Conservation (phyloP, 352 stramenopile species). For the Pythium rishiriense region DNA sequence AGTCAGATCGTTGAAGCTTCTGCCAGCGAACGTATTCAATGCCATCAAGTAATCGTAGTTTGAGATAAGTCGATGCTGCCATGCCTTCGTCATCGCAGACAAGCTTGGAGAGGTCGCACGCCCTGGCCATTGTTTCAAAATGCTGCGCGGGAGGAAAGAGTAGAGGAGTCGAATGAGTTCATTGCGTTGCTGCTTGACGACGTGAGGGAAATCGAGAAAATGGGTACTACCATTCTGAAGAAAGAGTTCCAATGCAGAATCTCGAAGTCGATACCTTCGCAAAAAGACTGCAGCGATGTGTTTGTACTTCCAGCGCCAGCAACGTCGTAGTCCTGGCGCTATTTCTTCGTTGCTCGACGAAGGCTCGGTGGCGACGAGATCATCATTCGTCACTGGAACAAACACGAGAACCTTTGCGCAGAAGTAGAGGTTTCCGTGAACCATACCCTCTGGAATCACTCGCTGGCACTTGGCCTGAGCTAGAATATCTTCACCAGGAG, state of each 20-base stretch:
- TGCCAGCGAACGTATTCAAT: slow-evolving; percentile 89
- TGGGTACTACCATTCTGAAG: slow-evolving; percentile 74
- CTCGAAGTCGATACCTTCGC: slow-evolving; percentile 75
- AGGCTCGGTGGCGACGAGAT: slow-evolving; percentile 2
- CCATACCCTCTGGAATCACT: slow-evolving; percentile 74
- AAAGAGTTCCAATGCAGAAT: slow-evolving; percentile 86
- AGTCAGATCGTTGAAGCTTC: slow-evolving; percentile 91
- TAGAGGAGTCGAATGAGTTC: slow-evolving; percentile 72
- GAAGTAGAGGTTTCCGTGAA: slow-evolving; percentile 66
- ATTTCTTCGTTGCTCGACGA: slow-evolving; percentile 40
- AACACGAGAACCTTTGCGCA: slow-evolving; percentile 68
- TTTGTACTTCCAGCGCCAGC: slow-evolving; percentile 81
- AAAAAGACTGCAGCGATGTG: slow-evolving; percentile 77
- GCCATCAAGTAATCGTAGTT: slow-evolving; percentile 98
- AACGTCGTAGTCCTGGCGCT: slow-evolving; percentile 67
- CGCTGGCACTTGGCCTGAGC: slow-evolving; percentile 60
- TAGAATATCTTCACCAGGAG: slow-evolving; percentile 63
- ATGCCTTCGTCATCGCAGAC: slow-evolving; percentile 64
- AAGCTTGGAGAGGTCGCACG: slow-evolving; percentile 48
- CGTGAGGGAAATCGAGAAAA: slow-evolving; percentile 79
- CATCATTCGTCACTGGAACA: slow-evolving; percentile 36
- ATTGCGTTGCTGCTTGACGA: slow-evolving; percentile 74
- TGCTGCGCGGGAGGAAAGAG: slow-evolving; percentile 67
- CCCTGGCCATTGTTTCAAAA: slow-evolving; percentile 79
- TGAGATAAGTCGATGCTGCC: slow-evolving; percentile 76